Base-by-base conservation (phyloP, 2,329 filamentous ascomycete genomes). In the Chaetoscypha palmicola region DNA sequence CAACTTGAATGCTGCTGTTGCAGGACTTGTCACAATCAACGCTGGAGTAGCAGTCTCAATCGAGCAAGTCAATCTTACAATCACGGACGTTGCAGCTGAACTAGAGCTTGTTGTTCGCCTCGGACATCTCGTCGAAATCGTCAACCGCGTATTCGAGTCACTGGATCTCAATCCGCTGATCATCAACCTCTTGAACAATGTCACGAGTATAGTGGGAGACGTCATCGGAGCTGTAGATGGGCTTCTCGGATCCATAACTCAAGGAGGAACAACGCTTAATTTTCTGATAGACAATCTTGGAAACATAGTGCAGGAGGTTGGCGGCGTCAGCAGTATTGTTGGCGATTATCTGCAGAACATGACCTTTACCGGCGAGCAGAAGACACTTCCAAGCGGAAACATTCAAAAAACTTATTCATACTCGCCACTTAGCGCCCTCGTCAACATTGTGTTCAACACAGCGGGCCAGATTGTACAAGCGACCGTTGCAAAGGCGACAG, bases 161-260 rank as follows among this genome's bases (percentile, higher is more conserved):
- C 64, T 81, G 21, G 76, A 81, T 52, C 65, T 81, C 14, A 80
- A 81, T 58, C 77, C 77, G 2, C 64, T 78, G n/a, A 66, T 80
- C 23, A 71, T 80, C 53, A 71, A 70, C 46, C 58, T 76, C 10
- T 63, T 79, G 43, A 72, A 76, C 58, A 70, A 73, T 39, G 73
- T 72, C 2, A 73, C 69, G 0, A 67, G 69, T 36, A 57, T 78
- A 9, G 68, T 77, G 3, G 71, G 71, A 33, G 64, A 66, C 4
- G 73, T 78, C 5, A 67, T 79, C 9, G 76, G 74, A 19, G 74
- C 68, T 0, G 74, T 79, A 1, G 76, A 76, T 53, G 75, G 76
- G 0, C 63, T 81, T 23, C 68, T 81, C 2, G 77, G 76, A 7
- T 72, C 71, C 16, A 74, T 80, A 49, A 73, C 74, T 2, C 72